Evolutionary conservation across 2,329 filamentous ascomycete species (phyloP).

Genomic region (Ophiocordyceps australis): DNA sequence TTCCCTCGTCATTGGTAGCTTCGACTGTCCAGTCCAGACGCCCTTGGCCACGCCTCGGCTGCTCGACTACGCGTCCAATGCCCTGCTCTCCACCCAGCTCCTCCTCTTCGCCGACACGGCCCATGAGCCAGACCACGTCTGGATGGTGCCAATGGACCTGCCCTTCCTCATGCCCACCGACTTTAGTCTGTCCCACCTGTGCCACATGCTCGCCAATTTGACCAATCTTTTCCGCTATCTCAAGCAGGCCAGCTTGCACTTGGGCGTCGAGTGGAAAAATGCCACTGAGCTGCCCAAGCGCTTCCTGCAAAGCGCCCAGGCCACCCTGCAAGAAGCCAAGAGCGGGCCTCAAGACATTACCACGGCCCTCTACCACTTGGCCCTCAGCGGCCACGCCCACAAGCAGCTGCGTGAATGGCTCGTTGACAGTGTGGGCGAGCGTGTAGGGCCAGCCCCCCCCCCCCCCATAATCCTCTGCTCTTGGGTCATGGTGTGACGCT

Average conservation of each 20-base stretch:
- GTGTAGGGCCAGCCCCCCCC: constrained; percentile 29
- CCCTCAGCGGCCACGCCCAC: constrained; percentile 66
- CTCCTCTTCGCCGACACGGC: constrained; percentile 36
- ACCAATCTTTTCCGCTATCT: constrained; percentile 79
- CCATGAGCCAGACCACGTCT: constrained; percentile 13
- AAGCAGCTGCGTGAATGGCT: constrained; percentile 72
- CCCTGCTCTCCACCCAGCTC: constrained; percentile 56
- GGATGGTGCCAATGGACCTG: constrained; percentile 65
- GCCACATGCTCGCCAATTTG: constrained; percentile 72
- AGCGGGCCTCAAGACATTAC: constrained; percentile 44
- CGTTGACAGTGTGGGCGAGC: constrained; percentile 62
- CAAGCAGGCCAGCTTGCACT: constrained; percentile 60
- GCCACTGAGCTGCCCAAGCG: constrained; percentile 59
- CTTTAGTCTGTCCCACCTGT: constrained; percentile 65
- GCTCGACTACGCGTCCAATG: constrained; percentile 50
- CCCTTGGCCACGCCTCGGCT: constrained; percentile 14
- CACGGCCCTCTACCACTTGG: constrained; percentile 66
- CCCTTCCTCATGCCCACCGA: constrained; percentile 64
- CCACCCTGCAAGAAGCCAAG: constrained; percentile 45
- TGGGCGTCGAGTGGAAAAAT: constrained; percentile 68
- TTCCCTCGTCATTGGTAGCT: constrained; percentile 60
- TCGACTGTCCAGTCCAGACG: constrained; percentile 26
- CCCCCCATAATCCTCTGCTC: not conserved
- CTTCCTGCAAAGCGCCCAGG: constrained; percentile 64
- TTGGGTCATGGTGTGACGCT: no score